Base-by-base conservation (phyloP, 2,329 filamentous ascomycete genomes). In the Rhynchosporium agropyri region DNA sequence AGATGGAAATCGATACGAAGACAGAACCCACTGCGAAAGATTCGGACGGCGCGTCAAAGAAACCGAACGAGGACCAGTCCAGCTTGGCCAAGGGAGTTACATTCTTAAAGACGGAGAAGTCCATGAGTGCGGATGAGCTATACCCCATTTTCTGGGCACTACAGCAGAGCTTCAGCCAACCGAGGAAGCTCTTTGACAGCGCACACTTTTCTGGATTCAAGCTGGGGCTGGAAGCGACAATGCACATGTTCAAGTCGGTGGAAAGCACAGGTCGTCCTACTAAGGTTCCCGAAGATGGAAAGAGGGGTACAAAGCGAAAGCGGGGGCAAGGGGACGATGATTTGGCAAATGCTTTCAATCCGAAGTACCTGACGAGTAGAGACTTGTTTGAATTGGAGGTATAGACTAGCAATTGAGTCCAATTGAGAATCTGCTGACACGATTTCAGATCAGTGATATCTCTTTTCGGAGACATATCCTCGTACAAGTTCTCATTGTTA, bases 311-410 rank as follows among this genome's bases (percentile, higher is more conserved):
- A 36, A 96, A 93, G 77, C 85, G 91, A 62, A 96, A 93, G 75
- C 81, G 84, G 49, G 81, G 83, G 10, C 82, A 81, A 48, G 77
- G 78, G 33, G 84, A 85, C 7, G 83, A 85, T 60, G 87, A 89
- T 65, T 79, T 88, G 57, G 82, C 87, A 29, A 89, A 86, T 72
- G 88, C 85, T 29, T 98, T 97, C 78, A 99, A 99, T 72, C 94
- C 96, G 1, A 99, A 98, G 74, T 99, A 99, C 74, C 83, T 99
- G 20, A 99, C 95, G n/a, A 98, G 93, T 75, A 85, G 90, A 68
- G 96, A 99, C 74, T 81, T 99, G 1, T 99, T 99, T 76, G 92
- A 96, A 71, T 84, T 99, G 51, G 95, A 99, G 83, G 90, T 92
- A 81, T 64, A 79, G 72, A 56, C 29, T 49, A 36, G 60, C 57